phyloP scores from a whole-genome alignment of 2,329 filamentous ascomycete genomes.

The Exutisphaerella laricina region DNA sequence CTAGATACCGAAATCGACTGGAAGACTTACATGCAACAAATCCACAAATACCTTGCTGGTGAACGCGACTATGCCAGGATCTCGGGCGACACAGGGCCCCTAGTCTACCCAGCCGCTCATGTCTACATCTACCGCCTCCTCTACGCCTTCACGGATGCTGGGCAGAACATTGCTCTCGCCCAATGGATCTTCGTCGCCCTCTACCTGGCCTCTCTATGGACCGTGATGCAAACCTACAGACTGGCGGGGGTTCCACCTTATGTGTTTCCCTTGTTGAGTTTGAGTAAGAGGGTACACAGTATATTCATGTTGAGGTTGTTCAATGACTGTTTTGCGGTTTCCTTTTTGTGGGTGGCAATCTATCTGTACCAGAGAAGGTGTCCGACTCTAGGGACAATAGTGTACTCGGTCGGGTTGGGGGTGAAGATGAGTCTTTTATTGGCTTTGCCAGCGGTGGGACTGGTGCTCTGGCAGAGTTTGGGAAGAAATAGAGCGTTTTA shows the following conservation, averaged over 20 bases:
- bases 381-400: slow-evolving; percentile 67
- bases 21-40: slow-evolving; percentile 93
- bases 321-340: slow-evolving; percentile 86
- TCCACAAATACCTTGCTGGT: slow-evolving; percentile 70
- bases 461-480: slow-evolving; percentile 67
- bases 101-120: slow-evolving; percentile 92
- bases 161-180: slow-evolving; percentile 69
- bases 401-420: slow-evolving; percentile 75
- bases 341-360: slow-evolving; percentile 79
- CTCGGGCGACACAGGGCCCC: slow-evolving; percentile 79
- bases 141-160: slow-evolving; percentile 70
- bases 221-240: slow-evolving; percentile 80
- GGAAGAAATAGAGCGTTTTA: slow-evolving; percentile 62
- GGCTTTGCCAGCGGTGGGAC: slow-evolving; percentile 70
- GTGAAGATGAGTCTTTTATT: slow-evolving; percentile 93
- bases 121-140: slow-evolving; percentile 83
- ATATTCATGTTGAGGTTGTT: slow-evolving; percentile 90
- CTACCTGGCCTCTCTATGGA: slow-evolving; percentile 67
- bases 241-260: slow-evolving; percentile 76
- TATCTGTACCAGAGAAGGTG: slow-evolving; percentile 66
- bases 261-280: slow-evolving; percentile 73
- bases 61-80: slow-evolving; percentile 86
- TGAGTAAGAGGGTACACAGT: slow-evolving; percentile 90
- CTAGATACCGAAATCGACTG: slow-evolving; percentile 97
- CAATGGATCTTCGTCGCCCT: slow-evolving; percentile 76